phyloP scores from a whole-genome alignment of 768 basidiomycete genomes.

The Tephrocybe rancida region DNA sequence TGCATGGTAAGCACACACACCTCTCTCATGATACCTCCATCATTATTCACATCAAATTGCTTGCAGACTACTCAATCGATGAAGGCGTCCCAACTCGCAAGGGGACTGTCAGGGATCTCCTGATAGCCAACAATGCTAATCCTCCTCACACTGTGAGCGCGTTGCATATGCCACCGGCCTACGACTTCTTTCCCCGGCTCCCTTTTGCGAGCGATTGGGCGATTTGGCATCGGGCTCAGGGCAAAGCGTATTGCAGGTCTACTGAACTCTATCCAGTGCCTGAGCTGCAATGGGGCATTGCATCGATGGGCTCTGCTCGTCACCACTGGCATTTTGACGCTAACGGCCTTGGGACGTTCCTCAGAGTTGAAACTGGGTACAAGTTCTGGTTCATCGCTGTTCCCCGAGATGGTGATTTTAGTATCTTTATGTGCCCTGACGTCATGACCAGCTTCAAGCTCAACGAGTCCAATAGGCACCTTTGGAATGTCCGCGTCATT shows the following conservation, averaged over 20 bases:
- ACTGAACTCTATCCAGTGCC: not conserved
- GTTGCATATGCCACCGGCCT: not conserved
- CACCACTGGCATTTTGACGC: constrained; percentile 7
- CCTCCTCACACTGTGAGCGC: not conserved
- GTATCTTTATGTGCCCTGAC: not conserved
- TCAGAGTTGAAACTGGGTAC: not conserved
- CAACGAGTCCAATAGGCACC: not conserved
- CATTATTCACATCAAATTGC: not conserved
- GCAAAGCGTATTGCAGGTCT: not conserved
- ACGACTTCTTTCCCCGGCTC: not conserved
- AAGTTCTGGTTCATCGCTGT: not conserved
- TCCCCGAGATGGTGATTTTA: not conserved
- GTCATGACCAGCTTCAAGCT: not conserved
- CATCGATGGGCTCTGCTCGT: not conserved
- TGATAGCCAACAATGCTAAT: not conserved
- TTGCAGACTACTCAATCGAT: not conserved
- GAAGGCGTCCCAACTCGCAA: not conserved
- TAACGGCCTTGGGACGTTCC: not conserved
- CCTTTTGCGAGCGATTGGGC: not conserved
- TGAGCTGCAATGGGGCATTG: not conserved
- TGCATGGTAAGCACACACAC: not conserved
- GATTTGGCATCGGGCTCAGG: not conserved
- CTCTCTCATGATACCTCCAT: not conserved
- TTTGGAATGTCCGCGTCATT: not conserved
- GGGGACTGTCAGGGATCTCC: not conserved